Evolutionary conservation across 2,329 filamentous ascomycete genomes (phyloP), one percentile per base, ranked within the genome.

Genomic region (Nectriaceae sp.): DNA sequence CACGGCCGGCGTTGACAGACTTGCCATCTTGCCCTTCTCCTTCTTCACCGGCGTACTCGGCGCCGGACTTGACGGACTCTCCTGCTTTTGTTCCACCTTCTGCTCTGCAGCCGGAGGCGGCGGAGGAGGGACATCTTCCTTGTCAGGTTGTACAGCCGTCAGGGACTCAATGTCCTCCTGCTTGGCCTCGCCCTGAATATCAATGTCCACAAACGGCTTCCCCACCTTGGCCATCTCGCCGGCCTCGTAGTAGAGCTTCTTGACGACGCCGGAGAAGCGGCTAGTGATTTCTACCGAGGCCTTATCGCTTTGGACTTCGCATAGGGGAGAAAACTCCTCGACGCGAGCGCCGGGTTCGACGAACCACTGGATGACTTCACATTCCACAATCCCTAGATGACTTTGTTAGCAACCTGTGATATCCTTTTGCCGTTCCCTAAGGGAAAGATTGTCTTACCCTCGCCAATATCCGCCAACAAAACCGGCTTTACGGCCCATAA

Each of bases 281-380:
- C 92, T 97, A 33, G 94, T 97, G 61, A 99, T 99, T 79, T 97
- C 82, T 19, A 86, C 83, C 2, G 84, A 83, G 42, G 94, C 94
- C 72, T 99, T 99, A 75, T 99, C 94, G 63, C 92, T 97, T 70
- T 97, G 94, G 38, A 99, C 95, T 74, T 99, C 94, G 73, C 94
- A 99, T 40, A 99, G 80, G 51, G 93, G 94, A 61, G 95, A 94
- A 80, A 96, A 99, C 75, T 99, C 93, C 75, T 99, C 92, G 61
- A 99, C 92, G 49, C 89, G 86, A 29, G 94, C 94, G 49, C 92
- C 93, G 42, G 95, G 91, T 72, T 97, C 88, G 57, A 99, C 93
- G 69, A 97, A 99, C 94, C 94, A 99, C 76, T 99, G 94, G 64
- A 97, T 97, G 64, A 99, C 90, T 72, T 99, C 94, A 66, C 94